Evolutionary conservation across 2,329 filamentous ascomycete genomes (phyloP).

Genomic region (Ophiosphaerella korrae): DNA sequence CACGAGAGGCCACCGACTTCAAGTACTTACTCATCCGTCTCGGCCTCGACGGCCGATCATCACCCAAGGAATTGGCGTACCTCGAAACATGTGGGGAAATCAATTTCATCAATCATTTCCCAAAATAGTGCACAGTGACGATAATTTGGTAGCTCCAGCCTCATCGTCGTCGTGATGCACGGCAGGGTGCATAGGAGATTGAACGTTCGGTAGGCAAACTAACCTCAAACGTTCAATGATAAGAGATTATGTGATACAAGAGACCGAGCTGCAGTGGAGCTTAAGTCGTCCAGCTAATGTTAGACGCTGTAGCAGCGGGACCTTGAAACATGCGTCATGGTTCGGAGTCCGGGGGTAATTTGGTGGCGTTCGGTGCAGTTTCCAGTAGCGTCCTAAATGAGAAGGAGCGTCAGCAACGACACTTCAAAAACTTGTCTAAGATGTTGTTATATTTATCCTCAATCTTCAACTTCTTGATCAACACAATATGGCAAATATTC

Average conservation of each 20-base stretch:
- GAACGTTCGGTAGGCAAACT: not conserved
- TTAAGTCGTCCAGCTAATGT: not conserved
- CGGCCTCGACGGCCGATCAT: not conserved
- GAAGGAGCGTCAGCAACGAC: too few species aligned
- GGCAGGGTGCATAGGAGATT: not conserved
- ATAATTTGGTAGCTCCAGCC: not conserved
- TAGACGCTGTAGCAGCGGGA: not conserved
- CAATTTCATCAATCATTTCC: not conserved
- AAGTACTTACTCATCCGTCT: not conserved
- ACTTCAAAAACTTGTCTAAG: too few species aligned
- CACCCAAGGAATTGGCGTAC: conserved; percentile 2
- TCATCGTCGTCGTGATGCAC: conserved; percentile 1
- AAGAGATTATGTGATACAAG: not conserved
- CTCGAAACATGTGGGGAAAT: conserved; percentile 7
- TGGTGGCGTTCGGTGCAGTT: conserved; percentile 1
- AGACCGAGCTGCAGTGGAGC: not conserved
- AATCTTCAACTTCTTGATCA: too few species aligned
- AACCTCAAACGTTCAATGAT: not conserved
- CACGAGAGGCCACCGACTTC: not conserved
- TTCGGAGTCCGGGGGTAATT: conserved; percentile 3
- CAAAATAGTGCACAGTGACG: not conserved
- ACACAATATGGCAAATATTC: too few species aligned
- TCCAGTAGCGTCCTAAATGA: too few species aligned
- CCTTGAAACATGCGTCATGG: conserved; percentile 2
- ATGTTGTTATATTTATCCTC: too few species aligned